Conservation (phyloP, 768 basidiomycete species). For the Russula olivacea region DNA sequence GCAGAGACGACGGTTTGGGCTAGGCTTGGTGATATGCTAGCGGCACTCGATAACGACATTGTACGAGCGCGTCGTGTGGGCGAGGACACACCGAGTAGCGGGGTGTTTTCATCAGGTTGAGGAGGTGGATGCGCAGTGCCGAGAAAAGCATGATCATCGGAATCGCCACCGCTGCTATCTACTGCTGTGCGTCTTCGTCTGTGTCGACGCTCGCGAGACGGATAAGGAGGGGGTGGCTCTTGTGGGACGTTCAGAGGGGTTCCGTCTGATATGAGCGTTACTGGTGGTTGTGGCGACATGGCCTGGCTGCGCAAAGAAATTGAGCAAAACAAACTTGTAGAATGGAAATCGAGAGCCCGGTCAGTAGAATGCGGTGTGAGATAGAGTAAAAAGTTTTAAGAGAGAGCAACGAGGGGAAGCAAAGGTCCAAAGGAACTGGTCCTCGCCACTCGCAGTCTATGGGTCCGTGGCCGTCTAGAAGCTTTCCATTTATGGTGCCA, state of each 20-base stretch:
- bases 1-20: constrained; percentile 65
- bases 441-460: too few species aligned
- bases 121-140: constrained; percentile 7
- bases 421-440: too few species aligned
- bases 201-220: constrained; percentile 43
- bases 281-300: constrained; percentile 20
- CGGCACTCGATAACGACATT: constrained; percentile 43
- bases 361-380: background rate
- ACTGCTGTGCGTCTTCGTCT: constrained; percentile 31
- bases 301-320: background rate
- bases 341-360: too few species aligned
- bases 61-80: constrained; percentile 43
- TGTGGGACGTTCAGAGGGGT: constrained; percentile 18
- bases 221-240: constrained; percentile 74
- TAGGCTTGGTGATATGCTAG: constrained; percentile 56
- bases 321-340: background rate
- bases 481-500: too few species aligned
- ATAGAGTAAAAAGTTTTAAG: background rate
- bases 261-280: background rate
- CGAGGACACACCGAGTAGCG: constrained; percentile 35
- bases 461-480: too few species aligned
- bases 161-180: constrained; percentile 30
- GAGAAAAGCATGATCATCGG: constrained; percentile 30
- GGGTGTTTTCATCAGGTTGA: constrained; percentile 44
- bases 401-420: background rate